Base-by-base conservation (phyloP, 441 rosid genomes). In the Melastoma candidum region DNA sequence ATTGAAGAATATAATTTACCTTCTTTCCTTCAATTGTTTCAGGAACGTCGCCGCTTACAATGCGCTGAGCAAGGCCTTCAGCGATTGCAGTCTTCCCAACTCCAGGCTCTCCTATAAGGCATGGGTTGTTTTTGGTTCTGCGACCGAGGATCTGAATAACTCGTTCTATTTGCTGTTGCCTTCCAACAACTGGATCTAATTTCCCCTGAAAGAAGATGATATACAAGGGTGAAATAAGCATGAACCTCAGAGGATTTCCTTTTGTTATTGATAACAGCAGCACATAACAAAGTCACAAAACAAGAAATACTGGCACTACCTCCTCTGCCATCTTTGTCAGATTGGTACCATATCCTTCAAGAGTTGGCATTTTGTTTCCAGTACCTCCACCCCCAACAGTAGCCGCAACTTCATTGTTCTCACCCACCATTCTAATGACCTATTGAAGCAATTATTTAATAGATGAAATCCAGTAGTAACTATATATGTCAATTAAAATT, bases 351-450 rank as follows among this genome's bases (percentile, higher is more conserved):
- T 63, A 69, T 36, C 87, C 99, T 71, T 94, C 99, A 11, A 94
- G 86, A 1, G 99, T 94, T 39, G 97, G 97, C 95, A 90, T 87
- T 71, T 94, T 87, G 58, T 74, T 90, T 63, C 76, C 77, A 49
- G 84, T 74, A 50, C 81, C 65, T 56, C 87, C 87, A 66, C 84
- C 84, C 60, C 99, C 97, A 65, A 86, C 81, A 64, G 74, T 70
- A 50, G 95, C 90, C 46, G 89, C 79, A 61, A 87, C 87, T 54
- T 93, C 87, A 9, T 78, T 82, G 74, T 82, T 85, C 69, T 94
- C 99, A 43, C 96, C 97, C 4, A 94, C 96, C 97, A 94, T 94
- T 13, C 97, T 85, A 57, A 94, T 89, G 52, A 94, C 95, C 99
- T 94, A 61, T 47, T 54, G 13, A 58, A 51, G 43, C 43, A 27